A percentile compares a stretch with the other conserved stretches of the same genome.
phyloP scores from a whole-genome alignment of 371 early-diverging fungal genomes.

The Parasitella parasitica region DNA sequence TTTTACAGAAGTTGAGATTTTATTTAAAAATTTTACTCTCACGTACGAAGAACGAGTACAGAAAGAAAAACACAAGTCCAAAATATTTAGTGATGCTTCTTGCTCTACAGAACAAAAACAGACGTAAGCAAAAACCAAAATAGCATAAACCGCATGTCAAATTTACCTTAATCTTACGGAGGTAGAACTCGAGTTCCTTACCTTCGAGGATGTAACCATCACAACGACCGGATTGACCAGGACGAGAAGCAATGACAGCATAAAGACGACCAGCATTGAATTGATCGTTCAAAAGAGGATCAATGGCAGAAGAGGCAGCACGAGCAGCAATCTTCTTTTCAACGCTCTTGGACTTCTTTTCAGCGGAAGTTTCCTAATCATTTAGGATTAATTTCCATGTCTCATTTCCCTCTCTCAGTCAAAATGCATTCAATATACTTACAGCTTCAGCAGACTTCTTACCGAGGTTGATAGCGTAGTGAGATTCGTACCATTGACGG shows the following conservation, averaged over 20 bases:
- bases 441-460: conserved; percentile 79
- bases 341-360: conserved; percentile 90
- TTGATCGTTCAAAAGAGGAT: conserved; percentile 90
- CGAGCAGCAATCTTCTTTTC: conserved; percentile 88
- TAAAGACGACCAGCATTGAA: conserved; percentile 97
- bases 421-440: conserved; percentile 12
- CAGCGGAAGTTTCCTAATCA: conserved; percentile 62
- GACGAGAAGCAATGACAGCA: conserved; percentile 95
- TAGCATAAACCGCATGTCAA: neutral
- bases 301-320: conserved; percentile 81
- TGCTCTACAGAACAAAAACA: conserved; percentile 16
- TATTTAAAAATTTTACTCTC: conserved; percentile 6
- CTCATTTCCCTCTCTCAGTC: no score
- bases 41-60: neutral
- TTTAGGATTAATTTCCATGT: neutral
- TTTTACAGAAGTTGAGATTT: neutral
- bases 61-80: neutral
- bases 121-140: neutral
- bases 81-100: conserved; percentile 28
- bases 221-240: conserved; percentile 98
- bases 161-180: conserved; percentile 84
- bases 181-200: conserved; percentile 97
- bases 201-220: conserved; percentile 99
- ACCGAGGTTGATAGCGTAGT: conserved; percentile 91
- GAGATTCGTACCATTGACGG: conserved; percentile 98